These are phyloP conservation scores for Aspergillus fumigatus DNA, from an alignment of 2,329 filamentous ascomycete genomes.

Conservation along the genomic window DNA sequence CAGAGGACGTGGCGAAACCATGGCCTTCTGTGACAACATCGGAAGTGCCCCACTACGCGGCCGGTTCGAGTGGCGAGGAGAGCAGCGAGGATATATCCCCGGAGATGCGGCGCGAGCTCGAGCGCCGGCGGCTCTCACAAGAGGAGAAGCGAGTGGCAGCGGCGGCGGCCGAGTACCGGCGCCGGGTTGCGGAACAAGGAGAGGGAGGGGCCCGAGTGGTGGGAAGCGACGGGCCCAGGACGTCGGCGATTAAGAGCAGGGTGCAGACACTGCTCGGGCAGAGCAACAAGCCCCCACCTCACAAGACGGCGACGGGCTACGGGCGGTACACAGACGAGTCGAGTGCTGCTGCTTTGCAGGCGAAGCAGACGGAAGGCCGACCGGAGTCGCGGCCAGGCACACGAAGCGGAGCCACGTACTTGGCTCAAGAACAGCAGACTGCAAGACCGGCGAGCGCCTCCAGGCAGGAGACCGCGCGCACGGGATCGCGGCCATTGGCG, in stretches of 20 bases:
- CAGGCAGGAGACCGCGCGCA: conserved; percentile 19
- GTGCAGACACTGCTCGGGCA: conserved; percentile 80
- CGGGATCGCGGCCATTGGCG: conserved; percentile 46
- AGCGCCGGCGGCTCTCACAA: conserved; percentile 72
- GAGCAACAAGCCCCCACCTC: conserved; percentile 58
- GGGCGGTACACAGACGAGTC: conserved; percentile 69
- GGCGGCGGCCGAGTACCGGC: conserved; percentile 82
- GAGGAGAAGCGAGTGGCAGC: conserved; percentile 88
- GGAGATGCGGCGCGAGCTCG: conserved; percentile 84
- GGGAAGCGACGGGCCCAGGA: conserved; percentile 54
- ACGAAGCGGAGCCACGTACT: conserved; percentile 18
- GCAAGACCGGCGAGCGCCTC: conserved; percentile 10
- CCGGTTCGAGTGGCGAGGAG: conserved; percentile 62
- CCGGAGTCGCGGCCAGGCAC: conserved; percentile 19
- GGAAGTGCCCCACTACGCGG: conserved; percentile 64
- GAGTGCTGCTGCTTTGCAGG: conserved; percentile 34
- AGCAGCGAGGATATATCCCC: conserved; percentile 71
- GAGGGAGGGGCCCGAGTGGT: conserved; percentile 41
- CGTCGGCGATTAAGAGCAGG: conserved; percentile 84
- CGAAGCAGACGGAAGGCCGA: conserved; percentile 31
- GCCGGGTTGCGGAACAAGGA: conserved; percentile 63
- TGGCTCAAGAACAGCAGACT: conserved; percentile 8
- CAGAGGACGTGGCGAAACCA: conserved; percentile 40
- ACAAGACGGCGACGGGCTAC: conserved; percentile 80
- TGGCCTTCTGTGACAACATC: conserved; percentile 71